A percentile compares a stretch with the other conserved stretches of the same genome.
These are phyloP conservation scores for Russula ochroleuca DNA, from an alignment of 768 basidiomycete genomes.

Conservation along the genomic window DNA sequence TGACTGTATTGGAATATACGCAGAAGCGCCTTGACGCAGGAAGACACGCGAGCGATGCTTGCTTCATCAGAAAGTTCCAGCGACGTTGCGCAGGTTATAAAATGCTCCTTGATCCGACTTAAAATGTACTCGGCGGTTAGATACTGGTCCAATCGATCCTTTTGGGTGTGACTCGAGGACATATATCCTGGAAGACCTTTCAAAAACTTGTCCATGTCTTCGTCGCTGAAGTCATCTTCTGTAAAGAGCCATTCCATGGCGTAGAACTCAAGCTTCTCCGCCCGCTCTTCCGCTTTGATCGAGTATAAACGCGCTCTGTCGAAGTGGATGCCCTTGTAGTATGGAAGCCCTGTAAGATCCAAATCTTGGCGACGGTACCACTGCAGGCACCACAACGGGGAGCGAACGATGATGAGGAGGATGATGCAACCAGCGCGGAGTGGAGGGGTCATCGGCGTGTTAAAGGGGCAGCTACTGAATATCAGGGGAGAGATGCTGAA, in stretches of 20 bases:
- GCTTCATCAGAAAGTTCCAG: constrained; percentile 10
- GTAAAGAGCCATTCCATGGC: constrained; percentile 18
- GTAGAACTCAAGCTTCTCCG: constrained; percentile 5
- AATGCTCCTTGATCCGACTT: constrained; percentile 9
- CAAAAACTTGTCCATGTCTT: constrained; percentile 18
- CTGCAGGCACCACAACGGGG: neutral
- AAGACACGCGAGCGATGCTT: constrained; percentile 2
- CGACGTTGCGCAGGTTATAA: constrained; percentile 14
- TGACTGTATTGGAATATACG: constrained; percentile 5
- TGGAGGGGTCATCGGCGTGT: constrained; percentile 17
- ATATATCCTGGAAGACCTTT: constrained; percentile 18
- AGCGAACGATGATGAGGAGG: neutral
- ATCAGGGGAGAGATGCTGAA: constrained; percentile 18
- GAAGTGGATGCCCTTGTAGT: constrained; percentile 10
- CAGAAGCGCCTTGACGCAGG: constrained; percentile 10
- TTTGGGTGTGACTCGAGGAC: constrained; percentile 1
- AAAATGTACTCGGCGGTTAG: neutral
- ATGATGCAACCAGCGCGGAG: constrained; percentile 1
- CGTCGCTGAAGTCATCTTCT: constrained; percentile 14
- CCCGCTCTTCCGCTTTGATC: neutral
- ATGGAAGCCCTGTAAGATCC: neutral
- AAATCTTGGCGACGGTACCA: neutral
- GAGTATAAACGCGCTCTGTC: neutral
- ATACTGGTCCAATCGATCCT: neutral
- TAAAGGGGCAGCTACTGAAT: constrained; percentile 14